Percentiles rank a stretch among this genome's conserved stretches.
phyloP scores from a whole-genome alignment of 1,139 yeast genomes.

The Suhomyces atakaporum region DNA sequence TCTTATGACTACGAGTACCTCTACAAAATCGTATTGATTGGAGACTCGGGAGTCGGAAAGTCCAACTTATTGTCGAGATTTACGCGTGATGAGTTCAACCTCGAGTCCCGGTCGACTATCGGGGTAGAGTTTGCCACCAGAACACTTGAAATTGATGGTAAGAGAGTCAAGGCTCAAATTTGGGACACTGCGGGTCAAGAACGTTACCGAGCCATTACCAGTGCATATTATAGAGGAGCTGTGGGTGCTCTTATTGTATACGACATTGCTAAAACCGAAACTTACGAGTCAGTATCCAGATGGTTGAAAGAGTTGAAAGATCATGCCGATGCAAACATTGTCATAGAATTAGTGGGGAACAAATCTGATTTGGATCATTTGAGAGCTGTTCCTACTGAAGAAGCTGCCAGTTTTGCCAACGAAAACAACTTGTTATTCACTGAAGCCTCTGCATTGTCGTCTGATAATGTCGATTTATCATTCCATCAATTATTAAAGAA shows the following conservation, averaged over 20 bases:
- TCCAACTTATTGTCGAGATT: conserved; percentile 91
- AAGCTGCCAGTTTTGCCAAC: conserved; percentile 91
- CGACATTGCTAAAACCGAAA: conserved; percentile 90
- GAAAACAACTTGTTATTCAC: conserved; percentile 91
- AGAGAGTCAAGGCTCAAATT: conserved; percentile 94
- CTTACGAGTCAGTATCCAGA: conserved; percentile 90
- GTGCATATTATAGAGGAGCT: conserved; percentile 97
- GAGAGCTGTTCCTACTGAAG: conserved; percentile 97
- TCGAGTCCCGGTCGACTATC: conserved; percentile 91
- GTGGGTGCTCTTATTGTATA: conserved; percentile 96
- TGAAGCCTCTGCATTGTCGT: conserved; percentile 95
- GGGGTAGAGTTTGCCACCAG: conserved; percentile 99
- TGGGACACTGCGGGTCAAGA: conserved; percentile 99
- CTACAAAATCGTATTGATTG: conserved; percentile 93
- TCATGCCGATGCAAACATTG: conserved; percentile 96
- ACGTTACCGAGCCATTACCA: conserved; percentile 95
- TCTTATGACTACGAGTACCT: conserved; percentile 94
- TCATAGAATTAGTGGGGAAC: conserved; percentile 92
- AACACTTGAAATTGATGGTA: conserved; percentile 91
- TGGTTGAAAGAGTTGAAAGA: conserved; percentile 96
- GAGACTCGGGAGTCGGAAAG: conserved; percentile 97
- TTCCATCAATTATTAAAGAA: conserved; percentile 90
- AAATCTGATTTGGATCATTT: conserved; percentile 94
- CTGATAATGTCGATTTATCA: conserved; percentile 92
- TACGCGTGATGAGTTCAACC: conserved; percentile 92